Evolutionary conservation across 805 yeast genomes (phyloP), one percentile per base, ranked within the genome.

Genomic region (Lipomyces yamadae): DNA sequence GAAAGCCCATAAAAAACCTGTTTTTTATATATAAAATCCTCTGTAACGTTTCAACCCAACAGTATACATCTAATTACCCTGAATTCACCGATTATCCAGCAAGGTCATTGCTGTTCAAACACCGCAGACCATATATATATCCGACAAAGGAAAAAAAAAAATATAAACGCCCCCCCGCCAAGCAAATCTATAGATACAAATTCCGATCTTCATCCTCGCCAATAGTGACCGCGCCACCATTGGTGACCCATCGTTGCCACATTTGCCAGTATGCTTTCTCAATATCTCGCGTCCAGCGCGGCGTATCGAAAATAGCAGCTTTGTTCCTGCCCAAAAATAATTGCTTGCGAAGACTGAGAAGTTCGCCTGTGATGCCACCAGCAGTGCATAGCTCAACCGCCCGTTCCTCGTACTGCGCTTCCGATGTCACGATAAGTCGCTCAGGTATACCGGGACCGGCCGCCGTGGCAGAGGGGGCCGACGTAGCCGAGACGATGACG

Each of bases 231-330:
- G 58, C 63, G 24, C 71, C 70, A 6, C 71, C 71, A 11, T 59
- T 71, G 13, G 64, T 66, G 1, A 72, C 71, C 78, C 78, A 75
- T 45, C 72, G 68, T 3, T 69, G 11, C 78, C 78, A 75, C 55
- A 76, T 75, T 35, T n/a, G n/a, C 59, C 63, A 60, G 39, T 68
- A 73, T 4, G 73, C 77, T 33, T 52, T 61, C 61, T 75, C 78
- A 10, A 75, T 48, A 37, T 72, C 69, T 32, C 64, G 32, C 10
- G 75, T 77, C 74, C 76, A 75, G 32, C 70, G 56, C 56, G 66
- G 53, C 11, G 78, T 75, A 60, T 74, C 72, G 61, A 75, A 75
- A 10, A 75, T 68, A 6, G 61, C 67, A 4, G 64, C 60, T 10
- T 35, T 37, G 39, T 67, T 72, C 13, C 78, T 67, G 48, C 68